Conservation (phyloP, 2,329 filamentous ascomycete genomes). For the Monilinia vaccinii-corymbosi region DNA sequence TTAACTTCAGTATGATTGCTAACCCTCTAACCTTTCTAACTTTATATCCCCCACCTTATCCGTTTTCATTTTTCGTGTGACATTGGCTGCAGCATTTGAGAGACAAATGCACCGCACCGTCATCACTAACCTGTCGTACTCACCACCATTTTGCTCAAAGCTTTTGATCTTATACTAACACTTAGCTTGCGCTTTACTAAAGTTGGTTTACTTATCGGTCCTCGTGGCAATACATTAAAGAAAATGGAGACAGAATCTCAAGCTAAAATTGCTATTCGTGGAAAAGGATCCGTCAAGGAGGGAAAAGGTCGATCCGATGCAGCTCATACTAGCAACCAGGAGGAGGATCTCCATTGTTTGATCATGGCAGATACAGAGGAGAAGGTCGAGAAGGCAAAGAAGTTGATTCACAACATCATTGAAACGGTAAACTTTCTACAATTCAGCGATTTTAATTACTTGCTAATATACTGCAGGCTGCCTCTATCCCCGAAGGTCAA, state of each 20-base stretch:
- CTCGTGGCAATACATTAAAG: slow-evolving; percentile 98
- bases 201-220: slow-evolving; percentile 99
- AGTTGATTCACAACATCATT: slow-evolving; percentile 96
- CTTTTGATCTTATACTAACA: slow-evolving; percentile 64
- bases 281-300: slow-evolving; percentile 99
- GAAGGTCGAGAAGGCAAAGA: slow-evolving; percentile 98
- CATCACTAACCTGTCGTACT: slow-evolving; percentile 31
- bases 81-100: slow-evolving; percentile 27
- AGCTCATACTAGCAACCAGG: slow-evolving; percentile 98
- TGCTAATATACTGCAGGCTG: slow-evolving; percentile 55
- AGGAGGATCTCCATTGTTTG: slow-evolving; percentile 96
- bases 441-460: not conserved
- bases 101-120: slow-evolving; percentile 25
- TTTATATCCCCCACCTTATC: slow-evolving; percentile 24
- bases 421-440: slow-evolving; percentile 70
- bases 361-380: slow-evolving; percentile 99
- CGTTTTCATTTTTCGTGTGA: slow-evolving; percentile 37
- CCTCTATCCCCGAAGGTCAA: slow-evolving; percentile 95
- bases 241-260: slow-evolving; percentile 98
- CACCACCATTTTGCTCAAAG: slow-evolving; percentile 29
- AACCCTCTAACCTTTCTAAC: slow-evolving; percentile 87
- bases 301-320: slow-evolving; percentile 98
- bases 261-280: slow-evolving; percentile 98
- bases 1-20: slow-evolving; percentile 99
- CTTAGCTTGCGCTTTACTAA: slow-evolving; percentile 73